A percentile compares a stretch with the other conserved stretches of the same genome.
Conservation (phyloP, 257 asterid genomes). For the Buddleja alternifolia region DNA sequence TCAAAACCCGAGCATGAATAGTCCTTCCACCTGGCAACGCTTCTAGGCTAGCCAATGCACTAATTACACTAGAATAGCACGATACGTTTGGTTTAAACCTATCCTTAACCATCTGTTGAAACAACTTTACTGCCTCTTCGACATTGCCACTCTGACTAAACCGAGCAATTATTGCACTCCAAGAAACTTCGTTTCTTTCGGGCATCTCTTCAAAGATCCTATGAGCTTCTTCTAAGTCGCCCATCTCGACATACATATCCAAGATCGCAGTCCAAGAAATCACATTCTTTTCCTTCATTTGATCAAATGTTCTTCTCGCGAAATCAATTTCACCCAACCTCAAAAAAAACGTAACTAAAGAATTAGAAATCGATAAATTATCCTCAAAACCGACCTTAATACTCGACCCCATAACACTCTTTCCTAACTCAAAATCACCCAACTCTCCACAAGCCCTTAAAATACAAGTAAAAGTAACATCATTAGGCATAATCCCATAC, state of each 20-base stretch:
- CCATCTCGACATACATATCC: slow-evolving; percentile 59
- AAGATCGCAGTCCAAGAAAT: slow-evolving; percentile 80
- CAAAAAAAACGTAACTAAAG: slow-evolving; percentile 57
- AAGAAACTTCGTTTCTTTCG: slow-evolving; percentile 70
- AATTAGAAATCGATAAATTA: slow-evolving; percentile 61
- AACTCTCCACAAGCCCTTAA: slow-evolving; percentile 64
- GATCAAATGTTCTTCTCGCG: slow-evolving; percentile 57
- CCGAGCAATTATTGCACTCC: slow-evolving; percentile 83
- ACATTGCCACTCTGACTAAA: slow-evolving; percentile 72
- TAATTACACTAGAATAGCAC: slow-evolving; percentile 69
- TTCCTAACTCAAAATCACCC: slow-evolving; percentile 56
- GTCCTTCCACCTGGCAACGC: slow-evolving; percentile 59
- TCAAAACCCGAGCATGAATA: slow-evolving; percentile 63
- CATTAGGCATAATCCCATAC: slow-evolving; percentile 61
- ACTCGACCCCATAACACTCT: slow-evolving; percentile 53
- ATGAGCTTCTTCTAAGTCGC: slow-evolving; percentile 60
- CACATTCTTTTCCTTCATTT: slow-evolving; percentile 65
- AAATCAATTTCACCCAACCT: slow-evolving; percentile 48
- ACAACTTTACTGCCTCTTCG: slow-evolving; percentile 64
- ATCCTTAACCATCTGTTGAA: slow-evolving; percentile 50
- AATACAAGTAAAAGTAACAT: slow-evolving; percentile 63
- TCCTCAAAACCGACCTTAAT: slow-evolving; percentile 61
- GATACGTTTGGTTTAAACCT: slow-evolving; percentile 58
- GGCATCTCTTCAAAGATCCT: slow-evolving; percentile 72
- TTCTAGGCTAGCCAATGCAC: slow-evolving; percentile 58